Percentiles rank a stretch among this genome's conserved stretches.
These are phyloP conservation scores for Eimeria acervulina DNA, from an alignment of 169 alveolate species.

Conservation along the genomic window DNA sequence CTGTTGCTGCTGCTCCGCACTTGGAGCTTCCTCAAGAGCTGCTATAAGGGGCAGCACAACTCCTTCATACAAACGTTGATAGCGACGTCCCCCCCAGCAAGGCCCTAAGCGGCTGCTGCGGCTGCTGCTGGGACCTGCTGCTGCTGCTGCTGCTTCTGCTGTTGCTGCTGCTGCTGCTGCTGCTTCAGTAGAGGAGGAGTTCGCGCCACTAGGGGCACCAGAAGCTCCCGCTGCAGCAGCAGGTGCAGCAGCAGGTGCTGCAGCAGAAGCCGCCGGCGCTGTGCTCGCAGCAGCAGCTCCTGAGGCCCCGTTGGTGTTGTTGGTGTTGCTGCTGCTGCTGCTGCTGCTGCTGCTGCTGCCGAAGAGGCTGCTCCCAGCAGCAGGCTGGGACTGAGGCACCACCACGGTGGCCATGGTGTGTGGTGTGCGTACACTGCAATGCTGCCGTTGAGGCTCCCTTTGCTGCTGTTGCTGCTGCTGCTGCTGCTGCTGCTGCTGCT, in stretches of 20 bases:
- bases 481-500: slow-evolving; percentile 42
- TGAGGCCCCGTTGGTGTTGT: background rate
- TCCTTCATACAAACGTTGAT: slow-evolving; percentile 29
- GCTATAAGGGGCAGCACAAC: slow-evolving; percentile 24
- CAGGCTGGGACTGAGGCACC: slow-evolving; percentile 32
- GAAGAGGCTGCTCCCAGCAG: slow-evolving; percentile 7
- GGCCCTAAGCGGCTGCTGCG: slow-evolving; percentile 14
- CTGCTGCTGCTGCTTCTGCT: background rate
- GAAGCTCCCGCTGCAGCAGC: background rate
- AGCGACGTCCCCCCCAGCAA: background rate
- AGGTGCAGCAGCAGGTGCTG: background rate
- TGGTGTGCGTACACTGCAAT: background rate
- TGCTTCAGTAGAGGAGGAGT: background rate
- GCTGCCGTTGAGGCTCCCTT: background rate
- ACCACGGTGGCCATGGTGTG: background rate
- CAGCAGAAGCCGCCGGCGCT: background rate
- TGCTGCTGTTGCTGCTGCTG: background rate
- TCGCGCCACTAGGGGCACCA: no score
- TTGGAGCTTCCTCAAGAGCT: background rate
- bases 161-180: slow-evolving; percentile 16
- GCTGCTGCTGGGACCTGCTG: slow-evolving; percentile 11
- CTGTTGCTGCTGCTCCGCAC: background rate
- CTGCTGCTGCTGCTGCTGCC: background rate
- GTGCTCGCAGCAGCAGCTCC: background rate
- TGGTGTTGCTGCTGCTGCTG: background rate